phyloP scores from a whole-genome alignment of 805 yeast species.

The Millerozyma acaciae region DNA sequence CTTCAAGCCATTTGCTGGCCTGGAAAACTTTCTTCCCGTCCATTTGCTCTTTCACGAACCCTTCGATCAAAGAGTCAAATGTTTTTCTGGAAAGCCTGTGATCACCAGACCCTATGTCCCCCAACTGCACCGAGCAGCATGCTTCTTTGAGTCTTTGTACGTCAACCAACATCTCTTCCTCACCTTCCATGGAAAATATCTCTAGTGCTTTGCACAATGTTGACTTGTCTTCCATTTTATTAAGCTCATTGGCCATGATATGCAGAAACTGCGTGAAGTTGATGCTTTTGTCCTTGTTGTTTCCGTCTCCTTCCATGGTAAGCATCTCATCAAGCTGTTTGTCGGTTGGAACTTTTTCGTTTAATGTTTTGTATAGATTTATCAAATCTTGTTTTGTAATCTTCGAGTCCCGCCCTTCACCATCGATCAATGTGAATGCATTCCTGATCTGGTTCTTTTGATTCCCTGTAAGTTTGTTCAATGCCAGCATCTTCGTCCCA shows the following conservation, averaged over 20 bases:
- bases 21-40: slow-evolving; percentile 57
- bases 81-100: slow-evolving; percentile 38
- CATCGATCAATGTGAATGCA: slow-evolving; percentile 76
- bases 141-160: slow-evolving; percentile 46
- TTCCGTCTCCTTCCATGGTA: slow-evolving; percentile 12
- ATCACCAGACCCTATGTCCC: slow-evolving; percentile 46
- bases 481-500: slow-evolving; percentile 21
- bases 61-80: slow-evolving; percentile 48
- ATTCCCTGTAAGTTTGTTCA: slow-evolving; percentile 49
- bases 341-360: slow-evolving; percentile 42
- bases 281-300: slow-evolving; percentile 31
- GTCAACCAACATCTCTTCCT: slow-evolving; percentile 39
- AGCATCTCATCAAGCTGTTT: slow-evolving; percentile 51
- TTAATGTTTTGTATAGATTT: slow-evolving; percentile 50
- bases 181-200: slow-evolving; percentile 41
- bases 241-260: slow-evolving; percentile 54
- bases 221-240: slow-evolving; percentile 49
- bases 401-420: slow-evolving; percentile 67
- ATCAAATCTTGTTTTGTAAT: slow-evolving; percentile 55
- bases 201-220: slow-evolving; percentile 55
- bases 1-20: slow-evolving; percentile 60
- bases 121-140: slow-evolving; percentile 42
- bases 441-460: slow-evolving; percentile 67
- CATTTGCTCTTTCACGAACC: slow-evolving; percentile 54
- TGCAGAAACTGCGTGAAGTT: slow-evolving; percentile 66